These are phyloP conservation scores for Yamadazyma philogaea DNA, from an alignment of 805 yeast species.

Conservation along the genomic window DNA sequence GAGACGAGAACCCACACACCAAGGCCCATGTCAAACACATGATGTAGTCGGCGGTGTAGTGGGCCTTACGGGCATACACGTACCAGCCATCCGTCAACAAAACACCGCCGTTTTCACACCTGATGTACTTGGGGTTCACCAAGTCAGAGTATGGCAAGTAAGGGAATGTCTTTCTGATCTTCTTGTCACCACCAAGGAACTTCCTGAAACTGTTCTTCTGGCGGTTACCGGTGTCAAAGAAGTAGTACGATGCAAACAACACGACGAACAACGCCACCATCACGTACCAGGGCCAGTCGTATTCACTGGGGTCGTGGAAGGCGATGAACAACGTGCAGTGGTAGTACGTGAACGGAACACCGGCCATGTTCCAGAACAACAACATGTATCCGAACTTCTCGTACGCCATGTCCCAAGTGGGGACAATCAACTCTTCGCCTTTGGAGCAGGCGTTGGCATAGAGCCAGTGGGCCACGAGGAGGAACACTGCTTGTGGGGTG, in stretches of 20 bases:
- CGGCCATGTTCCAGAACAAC: constrained; percentile 98
- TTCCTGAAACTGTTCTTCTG: constrained; percentile 93
- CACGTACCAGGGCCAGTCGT: constrained; percentile 66
- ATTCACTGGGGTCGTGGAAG: constrained; percentile 81
- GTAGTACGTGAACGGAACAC: constrained; percentile 97
- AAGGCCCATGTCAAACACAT: constrained; percentile 92
- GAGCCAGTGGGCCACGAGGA: constrained; percentile 83
- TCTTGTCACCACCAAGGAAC: constrained; percentile 72
- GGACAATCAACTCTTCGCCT: constrained; percentile 96
- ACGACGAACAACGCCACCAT: constrained; percentile 53
- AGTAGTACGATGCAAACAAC: constrained; percentile 72
- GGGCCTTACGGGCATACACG: constrained; percentile 86
- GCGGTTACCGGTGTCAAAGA: constrained; percentile 92
- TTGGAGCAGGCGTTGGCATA: constrained; percentile 97
- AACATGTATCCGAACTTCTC: constrained; percentile 99
- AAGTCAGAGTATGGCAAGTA: constrained; percentile 81
- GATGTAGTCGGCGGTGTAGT: constrained; percentile 90
- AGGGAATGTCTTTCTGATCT: constrained; percentile 86
- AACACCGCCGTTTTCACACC: constrained; percentile 79
- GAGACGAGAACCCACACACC: constrained; percentile 80
- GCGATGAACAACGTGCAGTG: constrained; percentile 84
- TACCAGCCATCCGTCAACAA: constrained; percentile 94
- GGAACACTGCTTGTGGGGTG: constrained; percentile 68
- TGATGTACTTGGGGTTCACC: constrained; percentile 79
- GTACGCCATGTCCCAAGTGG: constrained; percentile 99